Base-by-base conservation (phyloP, 2,329 filamentous ascomycete genomes). In the Penicillium sp. region DNA sequence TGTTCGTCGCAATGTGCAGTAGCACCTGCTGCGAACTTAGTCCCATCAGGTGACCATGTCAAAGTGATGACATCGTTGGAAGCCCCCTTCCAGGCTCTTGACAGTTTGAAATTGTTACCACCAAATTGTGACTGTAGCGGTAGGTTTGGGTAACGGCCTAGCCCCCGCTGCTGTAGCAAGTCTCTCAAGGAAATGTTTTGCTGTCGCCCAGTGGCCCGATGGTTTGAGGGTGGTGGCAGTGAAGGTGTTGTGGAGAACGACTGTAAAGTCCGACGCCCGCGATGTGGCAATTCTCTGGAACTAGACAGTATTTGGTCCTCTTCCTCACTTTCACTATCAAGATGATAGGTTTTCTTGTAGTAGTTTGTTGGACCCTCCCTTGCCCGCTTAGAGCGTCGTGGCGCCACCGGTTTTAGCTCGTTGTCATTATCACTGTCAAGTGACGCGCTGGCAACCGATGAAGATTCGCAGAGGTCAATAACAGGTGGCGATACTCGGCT, bases 61-160 rank as follows among this genome's bases (percentile, higher is more conserved):
- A 88, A 73, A 9, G 80, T 79, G 38, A 84, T 79, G 1, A 88
- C 81, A 70, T 88, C 87, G 26, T 84, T 83, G 0, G 86, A 88
- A 0, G 85, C 85, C 1, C 85, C 84, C 63, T 82, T 85, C 79
- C 84, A 88, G 15, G 78, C 76, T 56, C 76, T 79, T 29, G 75
- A 78, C 3, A 76, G 76, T 5, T 76, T 79, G 17, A 87, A 68
- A 1, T 78, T 75, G 26, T 78, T 75, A 26, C 79, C 73, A 35
- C 69, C 69, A 26, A 73, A 73, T 30, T 75, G 68, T 13, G 59
- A 29, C 31, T 60, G 57, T 55, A 74, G 48, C n/a, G 62, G 61
- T 4, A 54, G 58, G 15, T 66, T 61, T 15, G 58, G 53, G 11
- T 26, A 29, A 44, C 65, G 62, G n/a, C 70, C 71, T 19, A 76